A percentile compares a stretch with the other conserved stretches of the same genome.
Conservation (phyloP, 495 filamentous ascomycete genomes). For the Trypethelium eluteriae region DNA sequence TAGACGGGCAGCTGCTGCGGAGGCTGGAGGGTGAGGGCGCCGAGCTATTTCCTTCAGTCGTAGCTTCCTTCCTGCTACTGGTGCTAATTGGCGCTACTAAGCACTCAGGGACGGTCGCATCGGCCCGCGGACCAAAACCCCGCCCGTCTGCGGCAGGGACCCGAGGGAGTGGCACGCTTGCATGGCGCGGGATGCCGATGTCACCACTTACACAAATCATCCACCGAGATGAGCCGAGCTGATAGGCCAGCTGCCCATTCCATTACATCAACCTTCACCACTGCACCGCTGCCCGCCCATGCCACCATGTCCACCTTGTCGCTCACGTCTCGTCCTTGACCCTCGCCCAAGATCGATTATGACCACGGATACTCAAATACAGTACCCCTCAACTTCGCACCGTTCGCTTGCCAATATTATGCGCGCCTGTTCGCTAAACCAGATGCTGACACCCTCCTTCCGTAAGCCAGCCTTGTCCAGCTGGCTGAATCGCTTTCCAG, state of each 20-base stretch:
- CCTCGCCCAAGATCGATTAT: not conserved
- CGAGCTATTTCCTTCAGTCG: too few relatives aligned
- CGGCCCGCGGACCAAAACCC: constrained; percentile 6
- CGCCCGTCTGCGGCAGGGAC: not conserved
- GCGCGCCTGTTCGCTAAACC: not conserved
- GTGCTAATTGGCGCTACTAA: not conserved
- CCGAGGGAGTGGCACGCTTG: not conserved
- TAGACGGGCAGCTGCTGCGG: too few relatives aligned
- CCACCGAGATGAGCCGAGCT: not conserved
- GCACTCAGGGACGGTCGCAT: constrained; percentile 9
- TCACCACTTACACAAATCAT: constrained; percentile 6
- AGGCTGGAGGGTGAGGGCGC: too few relatives aligned
- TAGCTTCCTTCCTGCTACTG: not conserved
- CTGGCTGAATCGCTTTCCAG: too few relatives aligned
- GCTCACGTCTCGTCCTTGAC: not conserved
- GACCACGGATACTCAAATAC: too few relatives aligned
- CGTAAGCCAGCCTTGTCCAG: not conserved
- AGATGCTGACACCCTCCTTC: not conserved
- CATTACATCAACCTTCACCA: constrained; percentile 9
- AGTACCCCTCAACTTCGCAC: not conserved
- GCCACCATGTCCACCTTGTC: not conserved
- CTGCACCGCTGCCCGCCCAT: not conserved
- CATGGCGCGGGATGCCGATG: not conserved
- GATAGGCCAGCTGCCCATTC: constrained; percentile 3
- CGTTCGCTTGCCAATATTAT: not conserved